Evolutionary conservation across 768 basidiomycete genomes (phyloP).

Genomic region (Suillus tomentosus): DNA sequence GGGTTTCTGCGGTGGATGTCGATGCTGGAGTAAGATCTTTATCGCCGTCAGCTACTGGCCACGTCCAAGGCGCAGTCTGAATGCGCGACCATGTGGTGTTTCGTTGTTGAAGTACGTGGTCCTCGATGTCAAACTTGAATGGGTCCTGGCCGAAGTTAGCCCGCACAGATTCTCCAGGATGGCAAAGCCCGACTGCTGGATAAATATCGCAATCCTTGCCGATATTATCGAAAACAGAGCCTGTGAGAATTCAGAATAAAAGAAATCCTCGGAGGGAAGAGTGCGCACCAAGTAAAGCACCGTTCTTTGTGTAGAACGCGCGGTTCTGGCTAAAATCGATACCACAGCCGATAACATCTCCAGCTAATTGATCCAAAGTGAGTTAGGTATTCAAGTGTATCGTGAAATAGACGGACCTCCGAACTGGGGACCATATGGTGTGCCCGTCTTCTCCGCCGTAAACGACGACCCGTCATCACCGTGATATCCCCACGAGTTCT

Average conservation of each 20-base stretch:
- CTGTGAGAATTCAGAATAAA: slow-evolving; percentile 36
- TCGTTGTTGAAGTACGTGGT: slow-evolving; percentile 73
- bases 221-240: slow-evolving; percentile 70
- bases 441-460: slow-evolving; percentile 70
- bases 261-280: not conserved
- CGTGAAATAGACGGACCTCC: slow-evolving; percentile 57
- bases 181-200: slow-evolving; percentile 88
- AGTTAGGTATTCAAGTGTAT: slow-evolving; percentile 6
- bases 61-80: slow-evolving; percentile 55
- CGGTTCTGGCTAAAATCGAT: slow-evolving; percentile 82
- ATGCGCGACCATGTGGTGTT: slow-evolving; percentile 69
- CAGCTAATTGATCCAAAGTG: slow-evolving; percentile 48
- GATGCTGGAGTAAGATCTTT: slow-evolving; percentile 15
- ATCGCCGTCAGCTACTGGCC: slow-evolving; percentile 28
- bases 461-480: slow-evolving; percentile 87
- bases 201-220: slow-evolving; percentile 69
- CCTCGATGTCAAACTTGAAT: slow-evolving; percentile 91
- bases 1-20: slow-evolving; percentile 41
- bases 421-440: slow-evolving; percentile 76
- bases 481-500: slow-evolving; percentile 88
- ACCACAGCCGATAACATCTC: slow-evolving; percentile 90
- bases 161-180: slow-evolving; percentile 72
- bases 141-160: slow-evolving; percentile 88
- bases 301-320: slow-evolving; percentile 92
- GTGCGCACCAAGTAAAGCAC: slow-evolving; percentile 60